Percentiles rank a stretch among this genome's conserved stretches.
Evolutionary conservation across 2,329 filamentous ascomycete species (phyloP).

Genomic region (Cladosporium austrohemisphaericum): DNA sequence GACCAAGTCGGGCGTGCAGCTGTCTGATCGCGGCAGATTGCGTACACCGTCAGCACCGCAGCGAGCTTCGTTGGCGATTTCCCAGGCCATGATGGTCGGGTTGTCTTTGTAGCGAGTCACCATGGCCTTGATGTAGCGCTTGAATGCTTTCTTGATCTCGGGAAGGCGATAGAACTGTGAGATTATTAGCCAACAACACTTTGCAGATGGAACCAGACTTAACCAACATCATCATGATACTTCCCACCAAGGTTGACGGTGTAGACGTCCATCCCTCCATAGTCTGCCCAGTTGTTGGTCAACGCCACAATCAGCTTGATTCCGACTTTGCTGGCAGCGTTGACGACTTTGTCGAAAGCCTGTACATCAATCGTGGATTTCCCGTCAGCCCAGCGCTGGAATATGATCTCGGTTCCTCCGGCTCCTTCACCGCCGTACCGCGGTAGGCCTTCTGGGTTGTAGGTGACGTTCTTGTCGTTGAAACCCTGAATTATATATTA

Average conservation of each 20-base stretch:
- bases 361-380: slow-evolving; percentile 43
- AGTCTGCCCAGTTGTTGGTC: slow-evolving; percentile 59
- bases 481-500: too few species aligned
- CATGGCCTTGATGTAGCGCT: slow-evolving; percentile 57
- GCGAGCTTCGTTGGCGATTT: slow-evolving; percentile 64
- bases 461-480: slow-evolving; percentile 54
- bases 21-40: slow-evolving; percentile 43
- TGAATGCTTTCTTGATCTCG: slow-evolving; percentile 43
- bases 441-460: slow-evolving; percentile 43
- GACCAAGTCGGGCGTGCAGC: slow-evolving; percentile 39
- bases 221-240: slow-evolving; percentile 48
- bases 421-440: slow-evolving; percentile 52
- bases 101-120: slow-evolving; percentile 58
- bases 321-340: slow-evolving; percentile 46
- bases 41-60: slow-evolving; percentile 57
- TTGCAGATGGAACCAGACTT: too few species aligned
- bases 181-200: slow-evolving; percentile 2
- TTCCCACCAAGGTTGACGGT: slow-evolving; percentile 52
- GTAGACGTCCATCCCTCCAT: slow-evolving; percentile 59
- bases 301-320: slow-evolving; percentile 54
- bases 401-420: slow-evolving; percentile 44
- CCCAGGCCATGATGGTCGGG: slow-evolving; percentile 62
- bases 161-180: slow-evolving; percentile 19
- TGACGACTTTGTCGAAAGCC: slow-evolving; percentile 51
- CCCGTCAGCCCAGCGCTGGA: slow-evolving; percentile 49